Evolutionary conservation across 768 basidiomycete genomes (phyloP), one percentile per base, ranked within the genome.

Genomic region (Rubroboletus pulcherrimus): DNA sequence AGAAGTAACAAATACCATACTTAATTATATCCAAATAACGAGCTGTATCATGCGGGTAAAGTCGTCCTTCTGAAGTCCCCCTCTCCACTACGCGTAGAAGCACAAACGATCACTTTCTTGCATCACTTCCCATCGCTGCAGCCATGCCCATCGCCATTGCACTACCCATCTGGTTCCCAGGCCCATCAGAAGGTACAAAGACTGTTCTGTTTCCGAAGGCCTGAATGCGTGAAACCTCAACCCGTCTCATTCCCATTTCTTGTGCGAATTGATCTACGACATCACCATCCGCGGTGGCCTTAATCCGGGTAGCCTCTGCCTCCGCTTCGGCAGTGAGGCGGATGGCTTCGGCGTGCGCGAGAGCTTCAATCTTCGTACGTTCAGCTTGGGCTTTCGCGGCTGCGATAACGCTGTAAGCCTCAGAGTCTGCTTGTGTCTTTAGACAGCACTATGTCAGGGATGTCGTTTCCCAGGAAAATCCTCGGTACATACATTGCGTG

Each of bases 321-420:
- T 91, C 88, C 1, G 91, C 91, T 58, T 87, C 80, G 1, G 88
- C 88, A 7, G 81, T 80, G 57, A 91, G 66, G n/a, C 84, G 79
- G 1, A 85, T 91, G 2, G 89, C 89, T 65, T 90, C 84, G 1
- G 90, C 89, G 43, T 85, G 79, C 1, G 91, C 91, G 60, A 84
- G 79, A 5, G 91, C 89, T 61, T 86, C 85, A 52, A 93, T 89
- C 64, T 79, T 77, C 4, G 77, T 73, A 19, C 74, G 74, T 63
- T 90, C 74, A 6, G 91, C 89, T 54, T 83, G 81, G 4, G 89
- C 89, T 65, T 84, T 84, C 5, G 90, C 90, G 10, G 81, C 84
- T 6, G 90, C 81, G 51, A 91, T 81, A 54, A 87, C 77, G 50
- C 79, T 75, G 67, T 91, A 92, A 0, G 89, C 90, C 43, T 89